phyloP scores from a whole-genome alignment of 1,284 basidiomycete genomes.

The Psilocybe mexicana region DNA sequence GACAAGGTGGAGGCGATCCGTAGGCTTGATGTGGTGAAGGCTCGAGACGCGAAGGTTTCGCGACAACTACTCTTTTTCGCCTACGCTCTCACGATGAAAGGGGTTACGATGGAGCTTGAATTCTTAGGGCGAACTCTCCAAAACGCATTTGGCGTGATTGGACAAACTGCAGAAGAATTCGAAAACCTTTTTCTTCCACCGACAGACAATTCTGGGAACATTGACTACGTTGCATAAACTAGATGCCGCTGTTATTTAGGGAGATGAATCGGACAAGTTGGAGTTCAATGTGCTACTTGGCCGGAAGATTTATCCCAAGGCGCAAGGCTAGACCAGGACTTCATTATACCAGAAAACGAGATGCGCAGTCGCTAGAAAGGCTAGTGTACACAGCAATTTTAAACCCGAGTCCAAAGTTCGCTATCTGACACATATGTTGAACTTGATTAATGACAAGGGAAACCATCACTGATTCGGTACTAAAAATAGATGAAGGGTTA shows the following conservation, averaged over 20 bases:
- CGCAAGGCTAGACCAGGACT: not conserved
- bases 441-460: not conserved
- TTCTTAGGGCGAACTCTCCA: constrained; percentile 77
- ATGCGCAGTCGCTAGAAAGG: not conserved
- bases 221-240: constrained; percentile 26
- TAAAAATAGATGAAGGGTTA: not conserved
- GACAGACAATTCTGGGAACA: constrained; percentile 23
- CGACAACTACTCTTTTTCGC: constrained; percentile 91
- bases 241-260: not conserved
- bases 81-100: constrained; percentile 91
- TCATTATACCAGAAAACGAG: not conserved
- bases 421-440: not conserved
- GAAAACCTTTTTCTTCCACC: constrained; percentile 57
- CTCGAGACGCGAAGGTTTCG: constrained; percentile 70
- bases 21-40: constrained; percentile 83
- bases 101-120: constrained; percentile 86
- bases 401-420: constrained; percentile 1
- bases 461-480: constrained; percentile 3
- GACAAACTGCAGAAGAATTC: constrained; percentile 68
- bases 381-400: not conserved
- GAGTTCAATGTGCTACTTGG: not conserved
- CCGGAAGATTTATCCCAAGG: not conserved
- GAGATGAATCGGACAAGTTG: not conserved
- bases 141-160: constrained; percentile 86
- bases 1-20: constrained; percentile 76